Conservation (phyloP, 2,329 filamentous ascomycete genomes). For the Colletotrichum tamarilloi region DNA sequence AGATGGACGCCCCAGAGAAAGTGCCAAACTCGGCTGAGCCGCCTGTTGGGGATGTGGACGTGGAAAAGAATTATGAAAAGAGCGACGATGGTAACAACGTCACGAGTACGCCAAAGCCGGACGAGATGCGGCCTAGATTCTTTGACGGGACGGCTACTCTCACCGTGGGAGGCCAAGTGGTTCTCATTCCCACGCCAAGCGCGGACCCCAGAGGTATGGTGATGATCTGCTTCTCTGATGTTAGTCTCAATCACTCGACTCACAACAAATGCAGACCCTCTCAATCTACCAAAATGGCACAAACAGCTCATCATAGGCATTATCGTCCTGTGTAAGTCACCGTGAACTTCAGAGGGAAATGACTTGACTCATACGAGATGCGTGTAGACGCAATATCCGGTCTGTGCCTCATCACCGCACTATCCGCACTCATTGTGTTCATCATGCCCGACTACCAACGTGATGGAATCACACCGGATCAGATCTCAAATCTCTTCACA, state of each 20-base stretch:
- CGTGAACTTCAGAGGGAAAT: neutral
- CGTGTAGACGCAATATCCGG: constrained; percentile 24
- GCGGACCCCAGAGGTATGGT: constrained; percentile 38
- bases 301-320: constrained; percentile 39
- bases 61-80: neutral
- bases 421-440: constrained; percentile 34
- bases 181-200: constrained; percentile 40
- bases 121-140: constrained; percentile 1
- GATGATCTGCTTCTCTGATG: neutral
- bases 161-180: constrained; percentile 20
- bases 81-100: neutral
- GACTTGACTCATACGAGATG: neutral
- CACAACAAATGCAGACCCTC: constrained; percentile 36
- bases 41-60: neutral
- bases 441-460: constrained; percentile 38
- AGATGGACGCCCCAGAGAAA: constrained; percentile 2
- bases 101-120: neutral
- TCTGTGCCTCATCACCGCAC: constrained; percentile 36
- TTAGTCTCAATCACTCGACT: neutral
- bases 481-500: constrained; percentile 42
- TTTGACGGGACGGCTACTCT: constrained; percentile 29
- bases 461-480: constrained; percentile 28
- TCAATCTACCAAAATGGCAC: constrained; percentile 41
- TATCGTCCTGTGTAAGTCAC: constrained; percentile 30
- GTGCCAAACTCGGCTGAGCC: neutral